Base-by-base conservation (phyloP, 1,284 basidiomycete species). In the Meira miltonrushii region DNA sequence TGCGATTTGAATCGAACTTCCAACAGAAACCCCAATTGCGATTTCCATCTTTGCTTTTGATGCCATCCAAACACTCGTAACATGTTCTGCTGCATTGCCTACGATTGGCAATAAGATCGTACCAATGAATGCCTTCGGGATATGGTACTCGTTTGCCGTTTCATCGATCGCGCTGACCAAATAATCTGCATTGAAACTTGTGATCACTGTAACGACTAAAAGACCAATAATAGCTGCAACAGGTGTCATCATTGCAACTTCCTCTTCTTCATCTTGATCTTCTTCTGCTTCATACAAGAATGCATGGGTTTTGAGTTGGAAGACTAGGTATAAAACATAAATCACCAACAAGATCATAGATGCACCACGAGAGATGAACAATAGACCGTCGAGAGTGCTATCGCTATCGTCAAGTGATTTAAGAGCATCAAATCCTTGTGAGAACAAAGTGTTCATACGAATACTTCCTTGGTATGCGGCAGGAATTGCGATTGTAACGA, bases 401-500 rank as follows among this genome's bases (percentile, higher is more conserved):
- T 47, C 39, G 13, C 51, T 49, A 13, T 39, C 25, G 39, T 39
- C 21, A 2, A 55, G 39, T 47, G 52, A 33, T 13, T 39, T 39
- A 21, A 23, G n/a, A 21, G 47, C 57, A 17, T 52, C 50, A 7
- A 12, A 17, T 46, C 56, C 59, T 23, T 41, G 17, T 2, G 23
- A 33, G 28, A 54, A 40, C 21, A 57, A 3, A 3, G 15, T 43
- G 25, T 66, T 66, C 54, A 62, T 63, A 3, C 38, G 23, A 17
- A 43, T 44, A 43, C 48, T 37, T n/a, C 58, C 52, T 72, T 86
- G 83, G 73, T 90, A 93, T 0, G 91, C 91, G 37, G 91, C 91
- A n/a, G 91, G 91, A 59, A 95, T 87, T 63, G 92, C 87, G 43
- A 95, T 83, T 28, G 90, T 92, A 78, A 93, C 90, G 78, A 88